Evolutionary conservation across 306 rosid species (phyloP).

Genomic region (Prunus padus): DNA sequence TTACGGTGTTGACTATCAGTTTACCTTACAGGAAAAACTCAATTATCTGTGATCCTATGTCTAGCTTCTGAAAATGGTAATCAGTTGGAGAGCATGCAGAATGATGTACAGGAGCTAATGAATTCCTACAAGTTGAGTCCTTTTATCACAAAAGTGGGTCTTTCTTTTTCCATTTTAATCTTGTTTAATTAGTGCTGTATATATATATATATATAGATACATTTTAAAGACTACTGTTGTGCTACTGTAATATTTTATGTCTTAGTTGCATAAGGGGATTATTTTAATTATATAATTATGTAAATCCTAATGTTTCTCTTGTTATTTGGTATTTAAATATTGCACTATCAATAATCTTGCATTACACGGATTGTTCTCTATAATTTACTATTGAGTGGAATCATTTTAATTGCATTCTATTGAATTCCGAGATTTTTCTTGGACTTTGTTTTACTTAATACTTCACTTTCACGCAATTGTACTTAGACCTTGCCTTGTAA

Average conservation of each 20-base stretch:
- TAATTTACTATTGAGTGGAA: not conserved
- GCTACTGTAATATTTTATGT: not conserved
- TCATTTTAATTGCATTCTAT: not conserved
- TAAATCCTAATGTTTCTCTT: not conserved
- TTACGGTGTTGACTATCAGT: constrained; percentile 22
- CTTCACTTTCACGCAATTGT: not conserved
- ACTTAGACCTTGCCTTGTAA: not conserved
- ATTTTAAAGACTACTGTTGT: not conserved
- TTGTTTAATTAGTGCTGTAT: not conserved
- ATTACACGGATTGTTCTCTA: not conserved
- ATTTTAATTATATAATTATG: not conserved
- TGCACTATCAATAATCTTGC: not conserved
- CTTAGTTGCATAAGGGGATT: not conserved
- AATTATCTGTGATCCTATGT: constrained; percentile 64
- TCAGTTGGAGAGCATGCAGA: constrained; percentile 48
- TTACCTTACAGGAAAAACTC: constrained; percentile 53
- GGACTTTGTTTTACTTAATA: not conserved
- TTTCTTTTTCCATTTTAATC: constrained; percentile 27
- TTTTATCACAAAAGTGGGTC: constrained; percentile 81
- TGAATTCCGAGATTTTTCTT: not conserved
- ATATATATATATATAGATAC: not conserved
- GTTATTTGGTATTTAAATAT: not conserved
- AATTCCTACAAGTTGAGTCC: constrained; percentile 73
- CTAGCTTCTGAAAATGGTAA: constrained; percentile 50
- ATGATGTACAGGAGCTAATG: constrained; percentile 56